Percentiles rank a stretch among this genome's conserved stretches.
Evolutionary conservation across 352 stramenopile species (phyloP).

Genomic region (Peronospora farinosa): DNA sequence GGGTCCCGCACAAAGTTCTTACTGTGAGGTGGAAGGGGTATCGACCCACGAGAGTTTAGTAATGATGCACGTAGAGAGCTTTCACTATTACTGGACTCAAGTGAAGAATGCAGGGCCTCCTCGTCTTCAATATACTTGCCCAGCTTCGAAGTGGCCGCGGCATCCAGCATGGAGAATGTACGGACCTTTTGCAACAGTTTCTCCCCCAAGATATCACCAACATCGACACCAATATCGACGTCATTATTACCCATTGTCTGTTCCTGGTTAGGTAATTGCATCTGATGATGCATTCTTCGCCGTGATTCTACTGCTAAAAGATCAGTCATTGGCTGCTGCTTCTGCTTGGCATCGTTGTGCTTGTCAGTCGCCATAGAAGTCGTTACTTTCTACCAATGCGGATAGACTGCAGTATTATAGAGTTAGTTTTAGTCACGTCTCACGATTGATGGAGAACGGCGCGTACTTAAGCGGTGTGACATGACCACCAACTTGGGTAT

Average conservation of each 20-base stretch:
- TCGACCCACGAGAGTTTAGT: conserved; percentile 19
- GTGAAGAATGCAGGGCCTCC: conserved; percentile 18
- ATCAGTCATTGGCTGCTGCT: conserved; percentile 3
- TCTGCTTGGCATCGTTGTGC: not conserved
- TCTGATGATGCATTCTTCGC: not conserved
- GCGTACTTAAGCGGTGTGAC: too few relatives aligned
- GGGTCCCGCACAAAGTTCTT: conserved; percentile 45
- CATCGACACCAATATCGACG: not conserved
- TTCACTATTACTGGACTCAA: conserved; percentile 12
- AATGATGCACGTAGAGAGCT: conserved; percentile 22
- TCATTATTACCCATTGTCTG: conserved; percentile 18
- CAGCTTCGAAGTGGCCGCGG: conserved; percentile 24
- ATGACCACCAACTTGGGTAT: too few relatives aligned
- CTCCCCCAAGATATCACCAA: conserved; percentile 6
- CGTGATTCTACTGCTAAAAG: not conserved
- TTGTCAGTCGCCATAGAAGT: too few relatives aligned
- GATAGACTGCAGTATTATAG: too few relatives aligned
- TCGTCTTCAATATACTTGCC: conserved; percentile 36
- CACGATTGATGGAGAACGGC: too few relatives aligned
- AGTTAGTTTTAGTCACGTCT: too few relatives aligned
- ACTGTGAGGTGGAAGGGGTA: conserved; percentile 30
- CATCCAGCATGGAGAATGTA: conserved; percentile 35
- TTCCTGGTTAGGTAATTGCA: conserved; percentile 12
- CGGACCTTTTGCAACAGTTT: conserved; percentile 35
- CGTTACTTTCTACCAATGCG: too few relatives aligned